Base-by-base conservation (phyloP, 345 rosid species). In the Arabis hirsuta region DNA sequence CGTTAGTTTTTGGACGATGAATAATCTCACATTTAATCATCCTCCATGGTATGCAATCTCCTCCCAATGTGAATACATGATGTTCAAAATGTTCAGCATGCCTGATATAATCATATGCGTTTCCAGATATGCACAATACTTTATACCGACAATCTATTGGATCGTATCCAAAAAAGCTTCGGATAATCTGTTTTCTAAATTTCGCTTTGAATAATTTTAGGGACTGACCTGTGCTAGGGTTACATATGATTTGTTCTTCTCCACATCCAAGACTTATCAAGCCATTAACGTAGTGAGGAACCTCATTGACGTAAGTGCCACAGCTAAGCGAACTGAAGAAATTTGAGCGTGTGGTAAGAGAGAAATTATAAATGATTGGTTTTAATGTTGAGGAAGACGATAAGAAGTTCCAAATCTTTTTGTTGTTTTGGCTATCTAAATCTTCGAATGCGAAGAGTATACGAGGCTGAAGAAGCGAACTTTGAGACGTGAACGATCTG, bases 221-320 rank as follows among this genome's bases (percentile, higher is more conserved):
- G 42, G 27, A 62, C 29, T 45, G 45, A 45, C 67, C 10, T 5
- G 14, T 62, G 29, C 54, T 62, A 62, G 53, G 67, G 29, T 62
- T 62, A 10, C n/a, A 12, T 45, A 62, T 46, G 5, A 27, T 3
- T 45, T 62, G 67, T 45, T 44, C 12, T 9, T 1, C 42, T 4
- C 54, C 54, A 45, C 3, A 14, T 29, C 42, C 53, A 9, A 62
- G 10, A 13, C 67, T 45, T 45, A 62, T 31, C 54, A 62, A 45
- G 9, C 42, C 67, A 29, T 62, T 45, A 13, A 29, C 27, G 12
- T 45, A 43, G 42, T 43, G 29, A 36, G 62, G 62, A 56, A 56
- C 0, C 4, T 34, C 6, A 6, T 19, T 10, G 62, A 14, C 6
- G 3, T n/a, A 7, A 5, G 13, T 2, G 8, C 0, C 0, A 2